phyloP scores from a whole-genome alignment of 129 eudicot species.

The Pseudognaphalium luteoalbum region DNA sequence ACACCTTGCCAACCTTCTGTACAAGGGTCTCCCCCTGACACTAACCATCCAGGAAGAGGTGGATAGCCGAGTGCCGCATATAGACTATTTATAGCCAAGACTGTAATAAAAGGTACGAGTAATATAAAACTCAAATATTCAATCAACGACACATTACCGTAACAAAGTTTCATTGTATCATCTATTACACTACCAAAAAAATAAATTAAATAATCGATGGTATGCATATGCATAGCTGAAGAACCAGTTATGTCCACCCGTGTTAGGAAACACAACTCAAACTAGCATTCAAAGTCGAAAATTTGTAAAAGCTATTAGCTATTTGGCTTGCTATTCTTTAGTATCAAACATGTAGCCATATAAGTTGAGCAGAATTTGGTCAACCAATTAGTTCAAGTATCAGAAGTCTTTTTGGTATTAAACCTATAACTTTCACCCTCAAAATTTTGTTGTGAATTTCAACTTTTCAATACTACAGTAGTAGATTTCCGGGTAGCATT shows the following conservation, averaged over 20 bases:
- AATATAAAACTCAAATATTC: not conserved
- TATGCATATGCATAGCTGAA: not conserved
- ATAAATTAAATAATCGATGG: not conserved
- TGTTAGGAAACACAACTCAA: not conserved
- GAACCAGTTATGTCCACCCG: not conserved
- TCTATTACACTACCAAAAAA: not conserved
- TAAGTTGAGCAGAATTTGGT: not conserved
- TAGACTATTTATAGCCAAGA: slow-evolving; percentile 70
- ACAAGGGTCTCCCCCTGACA: slow-evolving; percentile 90
- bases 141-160: not conserved
- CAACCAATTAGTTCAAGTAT: not conserved
- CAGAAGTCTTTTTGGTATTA: not conserved
- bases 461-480: not conserved
- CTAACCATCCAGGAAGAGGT: slow-evolving; percentile 78
- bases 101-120: slow-evolving; percentile 51
- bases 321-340: not conserved
- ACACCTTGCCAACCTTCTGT: slow-evolving; percentile 92
- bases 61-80: slow-evolving; percentile 81
- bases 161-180: not conserved
- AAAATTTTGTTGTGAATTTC: not conserved
- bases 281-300: not conserved
- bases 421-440: not conserved
- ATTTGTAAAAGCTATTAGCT: not conserved
- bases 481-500: not conserved
- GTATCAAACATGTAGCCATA: not conserved